Base-by-base conservation (phyloP, 2,329 filamentous ascomycete species). In the Septoria petroselini region DNA sequence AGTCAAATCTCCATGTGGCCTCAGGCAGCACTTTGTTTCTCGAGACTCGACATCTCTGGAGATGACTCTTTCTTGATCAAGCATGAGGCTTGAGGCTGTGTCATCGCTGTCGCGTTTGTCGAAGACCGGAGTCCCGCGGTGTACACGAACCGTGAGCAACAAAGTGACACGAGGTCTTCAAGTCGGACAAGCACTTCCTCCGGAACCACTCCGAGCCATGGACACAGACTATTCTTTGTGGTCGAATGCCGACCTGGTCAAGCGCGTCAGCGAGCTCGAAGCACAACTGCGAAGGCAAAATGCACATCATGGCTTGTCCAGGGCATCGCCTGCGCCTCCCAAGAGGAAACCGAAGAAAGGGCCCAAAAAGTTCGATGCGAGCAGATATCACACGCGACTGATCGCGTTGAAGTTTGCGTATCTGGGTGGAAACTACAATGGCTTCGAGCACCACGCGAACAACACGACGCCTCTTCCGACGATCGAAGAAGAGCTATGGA, bases 401-500 rank as follows among this genome's bases (percentile, higher is more conserved):
- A 86, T 98, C 56, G 93, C 91, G 6, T 75, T 98, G 52, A 97
- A 96, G 69, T 83, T 98, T 55, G 91, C 93, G 31, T 98, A 98
- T 68, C 73, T 97, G 29, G 93, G 93, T 39, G 87, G 88, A 67
- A 80, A 82, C 48, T 98, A 97, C 70, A 91, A 93, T 69, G 93
- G 93, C 1, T 94, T 90, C 68, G 93, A 98, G 73, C 88, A 91
- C 69, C 85, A 91, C 64, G 78, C 79, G 52, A 82, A 82, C 58
- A 85, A 86, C 53, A 72, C 68, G 1, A 85, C 82, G 4, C 81
- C 81, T 3, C 68, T 88, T 55, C 84, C 91, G 4, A 91, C 90
- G 0, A 86, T 98, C 55, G 93, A 98, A 70, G 90, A 95, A 70
- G 87, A 91, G 70, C 68, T 98, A 41, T 98, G 90, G 88, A 91